A percentile compares a stretch with the other conserved stretches of the same genome.
Evolutionary conservation across 139 green algal species (phyloP).

Genomic region (Coelastrella sp.): DNA sequence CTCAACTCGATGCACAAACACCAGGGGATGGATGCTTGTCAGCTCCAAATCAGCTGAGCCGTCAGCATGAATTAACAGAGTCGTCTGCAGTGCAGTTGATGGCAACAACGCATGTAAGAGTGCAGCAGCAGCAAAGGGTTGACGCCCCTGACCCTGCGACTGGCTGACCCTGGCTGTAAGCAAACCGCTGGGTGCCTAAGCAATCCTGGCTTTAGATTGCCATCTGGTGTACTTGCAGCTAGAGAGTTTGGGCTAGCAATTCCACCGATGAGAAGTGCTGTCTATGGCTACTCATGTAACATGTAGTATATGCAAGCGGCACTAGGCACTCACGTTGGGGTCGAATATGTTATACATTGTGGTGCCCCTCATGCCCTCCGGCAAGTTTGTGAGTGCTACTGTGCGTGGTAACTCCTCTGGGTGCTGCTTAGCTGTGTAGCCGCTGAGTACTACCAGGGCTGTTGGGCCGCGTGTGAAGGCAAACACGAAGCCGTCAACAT

Average conservation of each 20-base stretch:
- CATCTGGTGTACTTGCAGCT: too few relatives aligned
- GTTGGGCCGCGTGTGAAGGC: conserved; percentile 16
- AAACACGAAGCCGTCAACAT: conserved; percentile 14
- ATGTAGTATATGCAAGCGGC: not conserved
- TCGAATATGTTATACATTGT: conserved; percentile 45
- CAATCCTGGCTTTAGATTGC: too few relatives aligned
- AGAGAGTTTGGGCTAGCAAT: too few relatives aligned
- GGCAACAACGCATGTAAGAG: too few relatives aligned
- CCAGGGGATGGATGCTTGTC: conserved; percentile 9
- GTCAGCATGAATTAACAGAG: not conserved
- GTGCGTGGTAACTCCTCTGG: conserved; percentile 14
- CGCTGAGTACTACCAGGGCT: conserved; percentile 35
- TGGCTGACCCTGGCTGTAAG: too few relatives aligned
- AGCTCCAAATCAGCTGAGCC: conserved; percentile 39
- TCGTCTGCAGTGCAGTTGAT: conserved; percentile 5
- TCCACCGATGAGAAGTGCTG: not conserved
- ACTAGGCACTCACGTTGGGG: not conserved
- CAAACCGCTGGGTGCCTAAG: too few relatives aligned
- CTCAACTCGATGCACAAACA: conserved; percentile 15
- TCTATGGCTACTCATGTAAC: not conserved
- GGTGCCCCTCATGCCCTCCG: conserved; percentile 2
- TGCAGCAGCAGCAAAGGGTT: not conserved
- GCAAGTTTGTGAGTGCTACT: not conserved
- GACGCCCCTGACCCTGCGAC: too few relatives aligned
- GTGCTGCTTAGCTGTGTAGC: conserved; percentile 21